Base-by-base conservation (phyloP, 179 eudicot genomes). In the Drosera spatulata region DNA sequence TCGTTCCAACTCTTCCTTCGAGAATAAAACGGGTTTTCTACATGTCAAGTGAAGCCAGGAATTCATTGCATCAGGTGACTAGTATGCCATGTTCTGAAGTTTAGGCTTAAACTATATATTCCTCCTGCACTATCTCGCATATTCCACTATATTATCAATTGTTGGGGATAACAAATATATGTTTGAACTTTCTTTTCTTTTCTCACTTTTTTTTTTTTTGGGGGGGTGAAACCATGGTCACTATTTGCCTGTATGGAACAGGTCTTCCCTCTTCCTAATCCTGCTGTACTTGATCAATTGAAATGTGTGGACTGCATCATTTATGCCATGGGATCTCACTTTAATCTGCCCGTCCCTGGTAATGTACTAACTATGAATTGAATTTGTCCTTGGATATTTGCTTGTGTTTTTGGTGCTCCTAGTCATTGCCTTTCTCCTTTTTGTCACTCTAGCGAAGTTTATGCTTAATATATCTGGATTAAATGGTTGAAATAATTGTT, bases 261-360 rank as follows among this genome's bases (percentile, higher is more conserved):
- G 99, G 93, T 93, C 56, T 93, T 82, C 67, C 99, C 99, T n/a
- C 69, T 63, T 33, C 81, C 78, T 55, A 86, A 93, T 68, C 84
- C 95, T 53, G 71, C 75, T 70, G 96, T 86, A 58, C 61, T 86
- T 68, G 86, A 83, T 46, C 95, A 89, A 79, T 72, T 93, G 79
- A 69, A 50, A 52, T 82, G 73, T 46, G 88, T 86, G 42, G 84
- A 93, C 68, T 86, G 99, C 78, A 74, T 93, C 59, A 73, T 93
- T 55, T 93, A 80, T 71, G 93, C 93, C 39, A 93, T 93, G 99
- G 99, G 99, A 53, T 93, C 99, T 60, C 69, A 93, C 99, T 51
- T 93, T 96, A 50, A 68, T 89, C 59, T 93, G 99, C 74, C 96
- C 96, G 46, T 93, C 99, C 38, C 81, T 93, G 93, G 99, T 88